Conservation (phyloP, 768 basidiomycete species). For the Auriscalpium orientale region DNA sequence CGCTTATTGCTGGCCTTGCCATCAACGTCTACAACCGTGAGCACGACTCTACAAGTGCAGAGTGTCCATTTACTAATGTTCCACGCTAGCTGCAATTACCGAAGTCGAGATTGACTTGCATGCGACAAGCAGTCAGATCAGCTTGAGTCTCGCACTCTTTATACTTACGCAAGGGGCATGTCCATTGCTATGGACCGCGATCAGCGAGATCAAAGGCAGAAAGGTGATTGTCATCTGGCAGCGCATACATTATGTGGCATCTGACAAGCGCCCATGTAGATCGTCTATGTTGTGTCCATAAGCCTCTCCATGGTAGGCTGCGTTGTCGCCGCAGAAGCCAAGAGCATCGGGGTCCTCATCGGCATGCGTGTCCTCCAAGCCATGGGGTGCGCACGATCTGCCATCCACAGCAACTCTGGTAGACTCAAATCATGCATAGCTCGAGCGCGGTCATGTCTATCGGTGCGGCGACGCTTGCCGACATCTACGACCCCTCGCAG, state of each 20-base stretch:
- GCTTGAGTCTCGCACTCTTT: slow-evolving; percentile 63
- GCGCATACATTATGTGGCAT: not conserved
- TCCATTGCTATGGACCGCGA: slow-evolving; percentile 60
- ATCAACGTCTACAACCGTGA: slow-evolving; percentile 60
- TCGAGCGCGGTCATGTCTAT: slow-evolving; percentile 63
- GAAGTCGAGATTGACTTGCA: slow-evolving; percentile 52
- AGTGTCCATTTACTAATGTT: not conserved
- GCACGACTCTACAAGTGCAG: slow-evolving; percentile 10
- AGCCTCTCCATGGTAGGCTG: slow-evolving; percentile 48
- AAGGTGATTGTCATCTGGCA: slow-evolving; percentile 36
- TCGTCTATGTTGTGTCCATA: slow-evolving; percentile 48
- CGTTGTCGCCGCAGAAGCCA: slow-evolving; percentile 47
- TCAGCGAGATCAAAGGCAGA: slow-evolving; percentile 71
- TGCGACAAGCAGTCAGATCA: slow-evolving; percentile 54
- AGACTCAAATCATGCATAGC: slow-evolving; percentile 9
- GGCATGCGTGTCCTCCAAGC: slow-evolving; percentile 67
- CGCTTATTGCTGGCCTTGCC: slow-evolving; percentile 51
- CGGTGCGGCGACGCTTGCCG: slow-evolving; percentile 72
- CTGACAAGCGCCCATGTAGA: slow-evolving; percentile 20
- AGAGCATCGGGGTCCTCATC: slow-evolving; percentile 49
- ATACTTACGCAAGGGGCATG: slow-evolving; percentile 63
- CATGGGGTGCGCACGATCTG: slow-evolving; percentile 38
- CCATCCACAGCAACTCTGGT: slow-evolving; percentile 2
- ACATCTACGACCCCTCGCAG: slow-evolving; percentile 68
- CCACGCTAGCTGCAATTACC: slow-evolving; percentile 47